A percentile compares a stretch with the other conserved stretches of the same genome.
phyloP scores from a whole-genome alignment of 2,329 filamentous ascomycete species.

The Ascochyta koolunga region DNA sequence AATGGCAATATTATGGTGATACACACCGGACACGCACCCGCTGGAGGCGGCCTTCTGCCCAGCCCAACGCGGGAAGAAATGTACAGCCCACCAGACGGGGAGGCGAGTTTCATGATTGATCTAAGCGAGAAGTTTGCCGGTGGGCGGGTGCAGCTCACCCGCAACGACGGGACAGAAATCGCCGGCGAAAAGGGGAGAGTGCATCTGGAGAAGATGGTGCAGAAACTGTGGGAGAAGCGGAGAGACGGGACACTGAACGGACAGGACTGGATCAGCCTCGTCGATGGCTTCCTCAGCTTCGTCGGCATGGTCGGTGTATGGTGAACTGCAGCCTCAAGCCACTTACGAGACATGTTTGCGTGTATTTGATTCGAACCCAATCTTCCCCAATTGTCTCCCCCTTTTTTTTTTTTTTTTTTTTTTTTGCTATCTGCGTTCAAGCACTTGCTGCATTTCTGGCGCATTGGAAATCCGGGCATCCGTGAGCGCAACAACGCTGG shows the following conservation, averaged over 20 bases:
- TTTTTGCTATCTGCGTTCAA: conserved; percentile 11
- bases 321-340: conserved; percentile 8
- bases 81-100: conserved; percentile 44
- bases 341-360: not conserved
- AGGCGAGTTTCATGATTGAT: conserved; percentile 47
- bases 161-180: conserved; percentile 43
- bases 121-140: conserved; percentile 45
- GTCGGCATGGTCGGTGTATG: conserved; percentile 33
- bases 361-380: not conserved
- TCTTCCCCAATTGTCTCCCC: not conserved
- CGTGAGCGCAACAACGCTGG: not conserved
- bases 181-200: conserved; percentile 36
- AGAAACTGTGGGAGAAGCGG: conserved; percentile 44
- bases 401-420: not conserved
- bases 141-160: conserved; percentile 38
- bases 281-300: conserved; percentile 43
- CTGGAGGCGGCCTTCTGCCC: conserved; percentile 4
- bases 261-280: conserved; percentile 44
- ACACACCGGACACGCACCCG: conserved; percentile 13
- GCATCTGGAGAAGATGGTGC: conserved; percentile 31
- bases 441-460: conserved; percentile 13
- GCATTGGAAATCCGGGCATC: not conserved
- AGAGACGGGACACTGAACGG: conserved; percentile 36
- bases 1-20: conserved; percentile 31
- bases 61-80: conserved; percentile 23